These are phyloP conservation scores for Xylaria sp. DNA, from an alignment of 2,329 filamentous ascomycete genomes.

Conservation along the genomic window DNA sequence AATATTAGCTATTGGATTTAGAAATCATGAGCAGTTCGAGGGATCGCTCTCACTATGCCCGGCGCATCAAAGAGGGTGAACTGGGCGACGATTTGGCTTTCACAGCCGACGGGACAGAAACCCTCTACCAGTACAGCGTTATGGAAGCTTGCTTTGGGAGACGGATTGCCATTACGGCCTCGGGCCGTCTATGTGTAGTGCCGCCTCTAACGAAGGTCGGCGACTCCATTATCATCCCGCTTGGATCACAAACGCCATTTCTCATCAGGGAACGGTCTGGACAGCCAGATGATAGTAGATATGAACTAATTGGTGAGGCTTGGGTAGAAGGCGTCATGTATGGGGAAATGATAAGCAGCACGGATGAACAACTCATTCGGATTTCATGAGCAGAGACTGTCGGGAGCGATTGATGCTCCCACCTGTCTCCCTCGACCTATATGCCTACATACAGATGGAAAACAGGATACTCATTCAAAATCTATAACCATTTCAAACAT, in stretches of 20 bases:
- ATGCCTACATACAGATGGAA: neutral
- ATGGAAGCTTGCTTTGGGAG: conserved; percentile 27
- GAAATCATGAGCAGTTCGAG: conserved; percentile 8
- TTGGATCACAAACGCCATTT: conserved; percentile 34
- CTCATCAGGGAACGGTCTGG: conserved; percentile 12
- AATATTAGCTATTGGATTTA: conserved; percentile 15
- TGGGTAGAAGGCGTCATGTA: conserved; percentile 36
- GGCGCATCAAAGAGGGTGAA: neutral
- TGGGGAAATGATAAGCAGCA: conserved; percentile 29
- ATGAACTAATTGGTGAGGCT: conserved; percentile 31
- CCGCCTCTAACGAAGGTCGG: conserved; percentile 28
- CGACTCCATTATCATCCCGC: conserved; percentile 30
- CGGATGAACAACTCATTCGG: conserved; percentile 28
- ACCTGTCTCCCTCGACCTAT: neutral
- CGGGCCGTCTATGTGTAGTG: conserved; percentile 30
- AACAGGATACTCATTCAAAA: neutral
- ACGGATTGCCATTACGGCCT: conserved; percentile 23
- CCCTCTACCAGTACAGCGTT: conserved; percentile 15
- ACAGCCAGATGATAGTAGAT: neutral
- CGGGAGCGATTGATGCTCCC: neutral
- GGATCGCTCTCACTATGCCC: neutral
- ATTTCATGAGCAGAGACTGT: conserved; percentile 9
- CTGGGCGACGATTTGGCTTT: neutral
- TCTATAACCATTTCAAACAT: neutral
- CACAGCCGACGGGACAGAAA: neutral